phyloP scores from a whole-genome alignment of 371 early-diverging fungal species.

The Batkoa obscura region DNA sequence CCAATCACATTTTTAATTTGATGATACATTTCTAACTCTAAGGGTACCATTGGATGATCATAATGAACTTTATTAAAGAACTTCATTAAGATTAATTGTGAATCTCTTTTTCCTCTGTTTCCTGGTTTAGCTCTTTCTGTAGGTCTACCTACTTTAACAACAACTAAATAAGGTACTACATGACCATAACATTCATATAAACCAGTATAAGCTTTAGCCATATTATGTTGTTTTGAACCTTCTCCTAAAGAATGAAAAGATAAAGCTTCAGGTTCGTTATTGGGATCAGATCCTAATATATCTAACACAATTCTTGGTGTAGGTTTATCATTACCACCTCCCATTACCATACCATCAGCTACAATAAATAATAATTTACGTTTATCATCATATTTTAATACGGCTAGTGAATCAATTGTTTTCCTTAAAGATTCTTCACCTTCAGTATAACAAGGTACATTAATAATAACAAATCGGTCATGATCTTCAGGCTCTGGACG shows the following conservation, averaged over 20 bases:
- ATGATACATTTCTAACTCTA: constrained; percentile 84
- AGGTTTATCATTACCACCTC: constrained; percentile 87
- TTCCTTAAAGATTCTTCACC: constrained; percentile 77
- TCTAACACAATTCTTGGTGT: constrained; percentile 95
- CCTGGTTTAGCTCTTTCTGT: constrained; percentile 68
- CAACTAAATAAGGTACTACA: constrained; percentile 81
- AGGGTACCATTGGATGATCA: constrained; percentile 72
- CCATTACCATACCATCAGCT: constrained; percentile 87
- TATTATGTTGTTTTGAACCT: constrained; percentile 78
- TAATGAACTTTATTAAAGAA: constrained; percentile 96
- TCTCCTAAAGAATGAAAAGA: constrained; percentile 86
- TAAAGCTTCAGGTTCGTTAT: constrained; percentile 73
- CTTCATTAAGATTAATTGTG: constrained; percentile 96
- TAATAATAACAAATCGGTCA: constrained; percentile 81
- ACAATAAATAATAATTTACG: constrained; percentile 87
- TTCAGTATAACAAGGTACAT: constrained; percentile 96
- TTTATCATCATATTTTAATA: constrained; percentile 82
- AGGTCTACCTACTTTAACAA: constrained; percentile 83
- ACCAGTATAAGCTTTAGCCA: constrained; percentile 96
- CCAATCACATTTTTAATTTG: constrained; percentile 82
- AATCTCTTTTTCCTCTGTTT: constrained; percentile 99
- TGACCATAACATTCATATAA: constrained; percentile 80
- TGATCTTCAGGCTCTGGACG: constrained; percentile 57
- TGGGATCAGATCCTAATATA: constrained; percentile 78
- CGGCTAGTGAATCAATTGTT: constrained; percentile 91